Base-by-base conservation (phyloP, 208 protist species). In the Strigomonas galati region DNA sequence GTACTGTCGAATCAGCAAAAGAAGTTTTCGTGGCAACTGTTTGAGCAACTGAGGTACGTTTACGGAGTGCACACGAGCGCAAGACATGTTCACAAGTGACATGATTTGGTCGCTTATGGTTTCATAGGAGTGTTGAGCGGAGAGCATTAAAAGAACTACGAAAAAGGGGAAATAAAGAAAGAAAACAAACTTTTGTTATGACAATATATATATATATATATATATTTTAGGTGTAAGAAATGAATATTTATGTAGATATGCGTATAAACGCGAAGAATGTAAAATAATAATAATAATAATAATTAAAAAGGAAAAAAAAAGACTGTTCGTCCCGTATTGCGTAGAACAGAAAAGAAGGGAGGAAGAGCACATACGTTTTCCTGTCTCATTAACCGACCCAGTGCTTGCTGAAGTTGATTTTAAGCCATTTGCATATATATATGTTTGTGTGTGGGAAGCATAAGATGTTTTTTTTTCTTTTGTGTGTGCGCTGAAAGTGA, bases 271-370 rank as follows among this genome's bases (percentile, higher is more conserved):
- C 21, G 44, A 63, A 56, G 3, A 58, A 24, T 65, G 5, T 21
- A 56, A 49, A 21, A 65, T 10, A 57, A 63, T 17, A 63, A 63
- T 59, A 15, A 56, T 30, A 46, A 7, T 37, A 43, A 51, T 30
- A 55, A 30, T 27, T 27, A 67, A 37, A 57, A 52, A 67, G 28
- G 60, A 57, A 59, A 35, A 58, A 48, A 58, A 59, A 48, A 49
- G 17, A 30, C 5, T 51, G 35, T 49, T 19, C 17, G 10, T 9
- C 51, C n/a, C 15, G n/a, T 48, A n/a, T 48, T 49, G 19, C 15
- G 19, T 14, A n/a, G 43, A n/a, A 49, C 43, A 49, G 43, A 49
- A 49, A 49, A 49, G 19, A 49, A 49, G 43, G 43, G 14, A 49
- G 15, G 19, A 49, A n/a, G 43, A 49, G 19, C 19, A 19, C 43